A percentile compares a stretch with the other conserved stretches of the same genome.
Conservation (phyloP, 2,329 filamentous ascomycete species). For the Aaosphaeria arxii region DNA sequence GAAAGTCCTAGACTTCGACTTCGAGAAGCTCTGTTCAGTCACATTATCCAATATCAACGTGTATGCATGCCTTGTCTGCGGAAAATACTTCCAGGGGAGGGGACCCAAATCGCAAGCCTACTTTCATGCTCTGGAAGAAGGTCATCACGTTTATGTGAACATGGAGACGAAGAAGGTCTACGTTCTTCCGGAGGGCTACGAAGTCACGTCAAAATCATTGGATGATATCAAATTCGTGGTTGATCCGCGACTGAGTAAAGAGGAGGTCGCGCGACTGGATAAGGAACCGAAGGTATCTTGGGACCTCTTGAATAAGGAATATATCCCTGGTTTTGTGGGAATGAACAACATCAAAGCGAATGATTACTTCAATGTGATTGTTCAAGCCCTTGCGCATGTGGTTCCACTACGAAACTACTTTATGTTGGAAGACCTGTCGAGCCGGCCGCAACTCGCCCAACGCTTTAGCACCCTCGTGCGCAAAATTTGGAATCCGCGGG, state of each 20-base stretch:
- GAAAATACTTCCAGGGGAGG: constrained; percentile 95
- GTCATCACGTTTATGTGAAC: constrained; percentile 97
- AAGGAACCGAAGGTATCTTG: constrained; percentile 61
- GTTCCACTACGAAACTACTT: constrained; percentile 86
- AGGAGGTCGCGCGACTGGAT: constrained; percentile 79
- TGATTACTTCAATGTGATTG: constrained; percentile 94
- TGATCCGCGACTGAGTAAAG: constrained; percentile 78
- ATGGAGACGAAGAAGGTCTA: constrained; percentile 91
- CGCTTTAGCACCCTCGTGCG: constrained; percentile 85
- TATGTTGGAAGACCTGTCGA: constrained; percentile 77
- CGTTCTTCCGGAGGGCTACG: constrained; percentile 92
- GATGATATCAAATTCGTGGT: constrained; percentile 99
- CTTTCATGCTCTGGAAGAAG: constrained; percentile 92
- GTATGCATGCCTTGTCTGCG: constrained; percentile 94
- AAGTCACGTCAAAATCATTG: constrained; percentile 89
- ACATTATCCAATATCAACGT: constrained; percentile 98
- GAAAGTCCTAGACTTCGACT: constrained; percentile 92
- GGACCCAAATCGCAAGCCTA: constrained; percentile 95
- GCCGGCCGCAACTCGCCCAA: constrained; percentile 76
- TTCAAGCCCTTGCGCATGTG: constrained; percentile 89
- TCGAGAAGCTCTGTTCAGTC: constrained; percentile 96
- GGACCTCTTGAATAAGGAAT: constrained; percentile 80
- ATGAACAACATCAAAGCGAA: constrained; percentile 99
- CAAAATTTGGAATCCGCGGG: constrained; percentile 96
- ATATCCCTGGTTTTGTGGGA: constrained; percentile 90